These are phyloP conservation scores for Skeletonema grethae DNA, from an alignment of 108 stramenopile species.

Conservation along the genomic window DNA sequence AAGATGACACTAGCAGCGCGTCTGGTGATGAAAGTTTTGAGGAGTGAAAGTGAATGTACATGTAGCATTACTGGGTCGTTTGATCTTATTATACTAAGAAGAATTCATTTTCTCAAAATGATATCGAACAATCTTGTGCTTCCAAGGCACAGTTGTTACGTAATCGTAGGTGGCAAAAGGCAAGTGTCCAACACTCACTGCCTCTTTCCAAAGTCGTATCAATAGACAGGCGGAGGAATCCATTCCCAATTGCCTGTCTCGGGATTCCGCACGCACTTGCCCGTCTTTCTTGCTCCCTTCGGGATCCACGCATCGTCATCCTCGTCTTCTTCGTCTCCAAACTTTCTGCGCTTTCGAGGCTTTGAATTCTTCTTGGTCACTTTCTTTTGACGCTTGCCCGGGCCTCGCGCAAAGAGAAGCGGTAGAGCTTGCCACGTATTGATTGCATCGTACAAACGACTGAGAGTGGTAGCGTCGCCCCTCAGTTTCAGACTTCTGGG, in stretches of 20 bases:
- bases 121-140: too few relatives aligned
- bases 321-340: too few relatives aligned
- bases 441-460: background rate
- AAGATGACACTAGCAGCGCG: slow-evolving; percentile 41
- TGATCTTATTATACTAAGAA: too few relatives aligned
- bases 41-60: background rate
- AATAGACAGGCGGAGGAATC: slow-evolving; percentile 11
- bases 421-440: background rate
- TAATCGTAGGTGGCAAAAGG: too few relatives aligned
- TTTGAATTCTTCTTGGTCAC: background rate
- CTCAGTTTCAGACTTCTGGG: background rate
- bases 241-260: background rate
- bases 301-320: too few relatives aligned
- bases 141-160: too few relatives aligned
- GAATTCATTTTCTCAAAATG: too few relatives aligned
- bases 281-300: too few relatives aligned
- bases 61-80: too few relatives aligned
- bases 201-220: background rate
- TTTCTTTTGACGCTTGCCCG: slow-evolving; percentile 3
- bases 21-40: slow-evolving; percentile 28
- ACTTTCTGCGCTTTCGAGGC: slow-evolving; percentile 3
- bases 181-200: too few relatives aligned
- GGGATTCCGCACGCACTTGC: too few relatives aligned
- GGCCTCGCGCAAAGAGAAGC: slow-evolving; percentile 4
- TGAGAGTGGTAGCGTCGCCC: background rate